Conservation (phyloP, 768 basidiomycete species). For the Imleria badia region DNA sequence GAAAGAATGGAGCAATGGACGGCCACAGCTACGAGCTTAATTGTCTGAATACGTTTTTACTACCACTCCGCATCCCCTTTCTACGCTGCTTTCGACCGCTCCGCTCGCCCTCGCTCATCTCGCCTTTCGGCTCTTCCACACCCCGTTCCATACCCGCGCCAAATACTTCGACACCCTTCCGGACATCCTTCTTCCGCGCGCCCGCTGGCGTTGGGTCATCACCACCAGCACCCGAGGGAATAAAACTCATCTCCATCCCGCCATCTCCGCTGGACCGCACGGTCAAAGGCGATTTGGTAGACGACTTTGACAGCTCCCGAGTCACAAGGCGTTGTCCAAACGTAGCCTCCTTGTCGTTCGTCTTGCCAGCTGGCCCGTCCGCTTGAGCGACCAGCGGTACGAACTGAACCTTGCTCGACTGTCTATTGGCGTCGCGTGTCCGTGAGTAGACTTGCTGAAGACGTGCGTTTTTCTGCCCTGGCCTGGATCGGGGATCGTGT, state of each 20-base stretch:
- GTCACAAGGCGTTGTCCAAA: constrained; percentile 67
- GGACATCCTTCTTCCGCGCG: constrained; percentile 34
- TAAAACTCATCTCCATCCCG: constrained; percentile 83
- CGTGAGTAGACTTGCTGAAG: constrained; percentile 46
- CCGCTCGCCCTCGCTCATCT: constrained; percentile 63
- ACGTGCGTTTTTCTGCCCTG: constrained; percentile 48
- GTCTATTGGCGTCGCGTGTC: constrained; percentile 43
- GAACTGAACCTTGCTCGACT: constrained; percentile 53
- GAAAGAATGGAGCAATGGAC: background rate
- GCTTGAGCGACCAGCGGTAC: constrained; percentile 60
- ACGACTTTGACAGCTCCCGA: constrained; percentile 10
- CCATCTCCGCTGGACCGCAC: constrained; percentile 46
- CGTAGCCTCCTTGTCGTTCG: constrained; percentile 52
- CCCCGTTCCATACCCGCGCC: constrained; percentile 91
- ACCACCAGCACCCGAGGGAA: constrained; percentile 47
- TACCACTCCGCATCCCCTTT: constrained; percentile 82
- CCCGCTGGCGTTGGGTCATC: constrained; percentile 10
- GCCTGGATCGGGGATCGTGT: constrained; percentile 56
- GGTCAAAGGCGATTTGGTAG: constrained; percentile 15
- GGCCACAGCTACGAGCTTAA: constrained; percentile 15
- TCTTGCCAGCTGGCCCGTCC: constrained; percentile 25
- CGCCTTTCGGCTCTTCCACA: constrained; percentile 44
- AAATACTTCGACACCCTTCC: constrained; percentile 74
- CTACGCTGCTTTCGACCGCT: constrained; percentile 79
- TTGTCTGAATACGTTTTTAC: constrained; percentile 75